Evolutionary conservation across 768 basidiomycete species (phyloP), one percentile per base, ranked within the genome.

Genomic region (Glaciozyma antarctica): DNA sequence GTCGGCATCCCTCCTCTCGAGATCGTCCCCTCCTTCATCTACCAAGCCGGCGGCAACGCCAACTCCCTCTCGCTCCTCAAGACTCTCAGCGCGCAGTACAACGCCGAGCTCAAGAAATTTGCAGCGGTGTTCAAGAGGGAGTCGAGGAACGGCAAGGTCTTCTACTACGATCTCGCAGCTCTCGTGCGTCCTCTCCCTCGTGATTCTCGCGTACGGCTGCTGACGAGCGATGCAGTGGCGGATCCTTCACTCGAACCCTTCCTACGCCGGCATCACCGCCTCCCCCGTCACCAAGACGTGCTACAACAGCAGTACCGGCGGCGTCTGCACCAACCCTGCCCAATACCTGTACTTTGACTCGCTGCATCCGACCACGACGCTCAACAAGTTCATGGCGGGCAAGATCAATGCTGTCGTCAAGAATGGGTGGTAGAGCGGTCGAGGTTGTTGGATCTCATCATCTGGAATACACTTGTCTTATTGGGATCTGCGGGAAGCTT

Each of bases 1-100:
- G 68, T 64, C 47, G 68, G 68, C 19, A 63, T 70, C 38, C 68
- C 68, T 5, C 51, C 60, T 9, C 52, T 70, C 26, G 68, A 70
- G 38, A 30, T 70, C 51, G 65, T 70, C 21, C 68, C 68, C 13
- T 56, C 57, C 7, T 44, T 62, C 30, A 32, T 55, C 9, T 57
- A 57, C 28, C 59, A 59, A 34, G 24, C 49, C 9, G 30, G 43
- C 17, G 19, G 49, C 38, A 48, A 48, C 10, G 13, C 38, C 8
- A 60, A 58, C 16, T 48, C 60, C 28, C 45, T 70, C 60, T 34
- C 28, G 6, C 49, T 64, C 28, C 41, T 66, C n/a, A 54, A 70
- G 58, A 58, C 62, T 30, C 60, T 70, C 19, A n/a, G 60, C 47
- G 21, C 52, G 28, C 68, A 70, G 51, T 70, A 41, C 60, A 70